These are phyloP conservation scores for Haplosporangium gracile DNA, from an alignment of 192 early-diverging fungal genomes.

Conservation along the genomic window DNA sequence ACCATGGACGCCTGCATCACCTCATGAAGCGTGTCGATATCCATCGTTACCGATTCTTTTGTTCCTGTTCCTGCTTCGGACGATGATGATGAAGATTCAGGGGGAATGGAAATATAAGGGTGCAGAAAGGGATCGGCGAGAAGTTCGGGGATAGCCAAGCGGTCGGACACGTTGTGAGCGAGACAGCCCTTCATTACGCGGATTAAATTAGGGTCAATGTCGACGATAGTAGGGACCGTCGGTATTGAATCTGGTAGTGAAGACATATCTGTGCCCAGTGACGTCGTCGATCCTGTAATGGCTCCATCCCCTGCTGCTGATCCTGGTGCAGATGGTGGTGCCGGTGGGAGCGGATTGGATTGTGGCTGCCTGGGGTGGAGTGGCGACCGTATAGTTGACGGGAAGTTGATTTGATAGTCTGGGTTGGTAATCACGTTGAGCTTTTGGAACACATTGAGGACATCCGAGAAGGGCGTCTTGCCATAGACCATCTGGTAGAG, in stretches of 20 bases:
- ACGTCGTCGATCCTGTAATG: not conserved
- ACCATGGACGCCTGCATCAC: not conserved
- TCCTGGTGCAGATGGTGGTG: not conserved
- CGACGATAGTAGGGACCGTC: not conserved
- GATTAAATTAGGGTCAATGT: slow-evolving; percentile 65
- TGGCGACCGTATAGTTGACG: slow-evolving; percentile 36
- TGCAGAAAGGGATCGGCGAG: slow-evolving; percentile 74
- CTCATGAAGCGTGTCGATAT: not conserved
- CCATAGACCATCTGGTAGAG: slow-evolving; percentile 94
- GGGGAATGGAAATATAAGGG: not conserved
- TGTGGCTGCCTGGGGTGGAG: slow-evolving; percentile 5
- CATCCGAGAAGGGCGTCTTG: slow-evolving; percentile 83
- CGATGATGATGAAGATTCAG: not conserved
- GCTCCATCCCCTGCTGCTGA: not conserved
- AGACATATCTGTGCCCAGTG: not conserved
- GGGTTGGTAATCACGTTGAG: slow-evolving; percentile 80
- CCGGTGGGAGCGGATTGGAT: not conserved
- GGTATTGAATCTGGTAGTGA: not conserved
- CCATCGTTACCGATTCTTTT: not conserved
- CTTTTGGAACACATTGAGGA: slow-evolving; percentile 74
- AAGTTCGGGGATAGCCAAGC: slow-evolving; percentile 78
- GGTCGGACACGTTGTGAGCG: slow-evolving; percentile 70
- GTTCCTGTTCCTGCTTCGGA: not conserved
- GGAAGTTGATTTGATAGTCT: slow-evolving; percentile 75
- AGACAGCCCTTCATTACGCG: slow-evolving; percentile 80